A percentile compares a stretch with the other conserved stretches of the same genome.
These are phyloP conservation scores for Alisma plantagoaquatica DNA, from an alignment of 106 monocot species.

Conservation along the genomic window DNA sequence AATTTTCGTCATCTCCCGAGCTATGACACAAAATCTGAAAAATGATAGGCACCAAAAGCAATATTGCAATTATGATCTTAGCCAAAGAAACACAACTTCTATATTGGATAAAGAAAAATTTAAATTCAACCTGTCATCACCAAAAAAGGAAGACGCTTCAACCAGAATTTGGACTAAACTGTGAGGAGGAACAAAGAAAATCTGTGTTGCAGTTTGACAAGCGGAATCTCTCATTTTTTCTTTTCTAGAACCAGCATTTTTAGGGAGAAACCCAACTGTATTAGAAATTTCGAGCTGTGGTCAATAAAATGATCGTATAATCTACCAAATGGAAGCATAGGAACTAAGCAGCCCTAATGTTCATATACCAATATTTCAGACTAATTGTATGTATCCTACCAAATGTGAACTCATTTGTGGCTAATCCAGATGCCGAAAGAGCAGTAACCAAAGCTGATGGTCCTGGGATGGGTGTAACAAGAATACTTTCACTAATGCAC, in stretches of 20 bases:
- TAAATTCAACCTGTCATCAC: conserved; percentile 62
- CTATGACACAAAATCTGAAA: conserved; percentile 79
- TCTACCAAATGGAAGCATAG: not conserved
- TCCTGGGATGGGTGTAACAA: conserved; percentile 83
- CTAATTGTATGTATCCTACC: conserved; percentile 28
- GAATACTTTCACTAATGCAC: conserved; percentile 54
- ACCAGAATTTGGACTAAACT: conserved; percentile 72
- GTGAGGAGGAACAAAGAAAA: conserved; percentile 93
- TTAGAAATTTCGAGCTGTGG: not conserved
- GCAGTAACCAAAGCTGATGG: conserved; percentile 85
- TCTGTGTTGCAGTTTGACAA: conserved; percentile 58
- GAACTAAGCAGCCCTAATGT: not conserved
- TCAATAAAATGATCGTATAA: not conserved
- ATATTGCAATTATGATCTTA: not conserved
- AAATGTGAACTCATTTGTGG: conserved; percentile 86
- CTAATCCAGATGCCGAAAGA: conserved; percentile 83
- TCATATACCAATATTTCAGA: not conserved
- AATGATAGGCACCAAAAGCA: not conserved
- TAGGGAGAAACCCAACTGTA: conserved; percentile 96
- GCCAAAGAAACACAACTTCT: not conserved
- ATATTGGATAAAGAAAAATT: not conserved
- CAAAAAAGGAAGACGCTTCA: conserved; percentile 74
- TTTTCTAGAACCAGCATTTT: conserved; percentile 64
- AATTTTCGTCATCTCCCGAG: conserved; percentile 86
- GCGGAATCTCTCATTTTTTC: conserved; percentile 61